phyloP scores from a whole-genome alignment of 345 rosid species.

The Ceriops tagal region DNA sequence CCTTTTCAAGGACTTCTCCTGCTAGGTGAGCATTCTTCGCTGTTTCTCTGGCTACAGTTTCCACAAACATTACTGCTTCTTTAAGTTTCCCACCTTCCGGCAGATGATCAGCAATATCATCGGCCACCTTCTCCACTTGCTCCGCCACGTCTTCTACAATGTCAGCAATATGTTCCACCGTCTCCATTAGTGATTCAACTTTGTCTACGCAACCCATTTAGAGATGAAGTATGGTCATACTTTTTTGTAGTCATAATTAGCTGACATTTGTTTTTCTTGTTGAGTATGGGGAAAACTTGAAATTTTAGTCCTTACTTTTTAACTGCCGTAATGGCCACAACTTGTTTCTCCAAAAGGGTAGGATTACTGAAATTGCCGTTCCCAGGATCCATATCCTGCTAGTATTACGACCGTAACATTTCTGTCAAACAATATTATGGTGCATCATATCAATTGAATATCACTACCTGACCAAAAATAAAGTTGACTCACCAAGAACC shows the following conservation, averaged over 20 bases:
- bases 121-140: conserved; percentile 50
- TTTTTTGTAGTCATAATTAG: too few relatives aligned
- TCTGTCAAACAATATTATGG: too few relatives aligned
- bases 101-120: conserved; percentile 36
- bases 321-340: conserved; percentile 36
- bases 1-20: conserved; percentile 47
- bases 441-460: too few relatives aligned
- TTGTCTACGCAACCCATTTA: conserved; percentile 22
- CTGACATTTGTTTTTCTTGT: too few relatives aligned
- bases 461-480: too few relatives aligned
- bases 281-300: too few relatives aligned
- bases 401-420: not conserved
- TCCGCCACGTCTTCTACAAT: conserved; percentile 46
- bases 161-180: conserved; percentile 34
- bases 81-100: conserved; percentile 44
- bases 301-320: conserved; percentile 27
- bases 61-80: conserved; percentile 24
- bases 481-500: conserved; percentile 24
- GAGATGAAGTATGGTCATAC: not conserved
- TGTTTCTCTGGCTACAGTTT: conserved; percentile 37
- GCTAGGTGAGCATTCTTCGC: conserved; percentile 37
- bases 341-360: conserved; percentile 41
- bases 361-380: conserved; percentile 31
- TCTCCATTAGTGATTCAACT: conserved; percentile 32
- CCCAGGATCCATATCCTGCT: conserved; percentile 59